These are phyloP conservation scores for Eucalyptus decipiens DNA, from an alignment of 345 rosid genomes.

Conservation along the genomic window DNA sequence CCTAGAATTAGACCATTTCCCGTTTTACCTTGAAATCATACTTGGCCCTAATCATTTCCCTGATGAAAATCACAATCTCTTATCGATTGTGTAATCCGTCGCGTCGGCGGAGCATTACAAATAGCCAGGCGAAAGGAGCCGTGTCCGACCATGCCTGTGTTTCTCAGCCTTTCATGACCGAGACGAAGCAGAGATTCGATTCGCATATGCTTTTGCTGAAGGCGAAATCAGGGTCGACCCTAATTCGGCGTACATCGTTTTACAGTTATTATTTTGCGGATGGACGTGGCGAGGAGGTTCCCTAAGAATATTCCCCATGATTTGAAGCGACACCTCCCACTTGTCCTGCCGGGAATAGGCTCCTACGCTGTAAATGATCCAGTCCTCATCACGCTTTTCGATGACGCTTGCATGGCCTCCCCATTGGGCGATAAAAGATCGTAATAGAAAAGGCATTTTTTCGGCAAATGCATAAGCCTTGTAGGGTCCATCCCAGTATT, in stretches of 20 bases:
- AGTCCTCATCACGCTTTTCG: not conserved
- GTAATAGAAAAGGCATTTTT: not conserved
- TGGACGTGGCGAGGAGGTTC: not conserved
- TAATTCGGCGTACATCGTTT: not conserved
- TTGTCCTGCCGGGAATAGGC: not conserved
- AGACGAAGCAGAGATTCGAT: not conserved
- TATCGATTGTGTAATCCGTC: not conserved
- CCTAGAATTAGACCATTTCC: fast-evolving
- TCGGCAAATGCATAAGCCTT: not conserved
- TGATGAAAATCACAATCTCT: not conserved
- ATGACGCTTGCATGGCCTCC: not conserved
- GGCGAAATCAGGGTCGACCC: not conserved
- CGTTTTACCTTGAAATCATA: too few relatives aligned
- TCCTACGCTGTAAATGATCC: not conserved
- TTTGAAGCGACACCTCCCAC: not conserved
- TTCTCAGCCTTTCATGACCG: not conserved
- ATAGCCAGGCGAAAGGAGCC: not conserved
- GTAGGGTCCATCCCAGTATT: not conserved
- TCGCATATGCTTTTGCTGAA: not conserved
- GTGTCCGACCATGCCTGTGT: not conserved
- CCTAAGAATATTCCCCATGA: not conserved
- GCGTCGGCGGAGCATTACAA: not conserved
- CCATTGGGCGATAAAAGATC: not conserved
- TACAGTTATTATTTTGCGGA: not conserved
- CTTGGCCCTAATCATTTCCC: not conserved